phyloP scores from a whole-genome alignment of 1,284 basidiomycete species.

The Apiotrichum veenhuisii region DNA sequence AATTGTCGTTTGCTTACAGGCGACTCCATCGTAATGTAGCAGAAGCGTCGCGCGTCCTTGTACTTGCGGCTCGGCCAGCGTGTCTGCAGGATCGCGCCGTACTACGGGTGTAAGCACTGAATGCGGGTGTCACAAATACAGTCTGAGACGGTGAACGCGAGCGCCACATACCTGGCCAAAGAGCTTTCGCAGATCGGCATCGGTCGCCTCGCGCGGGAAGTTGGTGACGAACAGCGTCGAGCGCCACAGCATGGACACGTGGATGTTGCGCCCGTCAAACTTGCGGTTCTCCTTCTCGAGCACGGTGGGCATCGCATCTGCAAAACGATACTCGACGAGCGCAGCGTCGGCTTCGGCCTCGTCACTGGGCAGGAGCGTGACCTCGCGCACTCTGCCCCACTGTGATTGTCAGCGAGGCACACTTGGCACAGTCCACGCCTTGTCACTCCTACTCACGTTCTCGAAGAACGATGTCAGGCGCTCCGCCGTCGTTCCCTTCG shows the following conservation, averaged over 20 bases:
- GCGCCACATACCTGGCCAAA: slow-evolving; percentile 64
- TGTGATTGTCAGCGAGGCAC: slow-evolving; percentile 42
- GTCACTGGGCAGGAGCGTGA: slow-evolving; percentile 53
- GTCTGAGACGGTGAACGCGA: neutral
- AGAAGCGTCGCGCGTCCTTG: slow-evolving; percentile 83
- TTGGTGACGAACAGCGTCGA: slow-evolving; percentile 97
- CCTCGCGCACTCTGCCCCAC: slow-evolving; percentile 79
- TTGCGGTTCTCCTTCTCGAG: slow-evolving; percentile 91
- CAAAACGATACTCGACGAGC: slow-evolving; percentile 46
- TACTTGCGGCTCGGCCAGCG: slow-evolving; percentile 98
- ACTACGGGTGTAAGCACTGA: slow-evolving; percentile 54
- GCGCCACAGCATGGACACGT: slow-evolving; percentile 84
- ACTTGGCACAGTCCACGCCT: neutral
- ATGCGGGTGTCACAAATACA: neutral
- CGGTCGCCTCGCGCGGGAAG: slow-evolving; percentile 83
- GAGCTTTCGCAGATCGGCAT: slow-evolving; percentile 66
- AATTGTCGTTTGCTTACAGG: slow-evolving; percentile 58
- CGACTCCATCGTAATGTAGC: slow-evolving; percentile 85
- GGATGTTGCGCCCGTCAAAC: slow-evolving; percentile 66
- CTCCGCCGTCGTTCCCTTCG: slow-evolving; percentile 58
- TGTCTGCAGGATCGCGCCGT: slow-evolving; percentile 85
- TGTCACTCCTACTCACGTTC: slow-evolving; percentile 60
- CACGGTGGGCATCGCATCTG: slow-evolving; percentile 72
- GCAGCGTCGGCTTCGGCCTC: slow-evolving; percentile 35
- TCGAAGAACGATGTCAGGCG: slow-evolving; percentile 74